A percentile compares a stretch with the other conserved stretches of the same genome.
These are phyloP conservation scores for Rhodofomes roseus DNA, from an alignment of 1,284 basidiomycete genomes.

Conservation along the genomic window DNA sequence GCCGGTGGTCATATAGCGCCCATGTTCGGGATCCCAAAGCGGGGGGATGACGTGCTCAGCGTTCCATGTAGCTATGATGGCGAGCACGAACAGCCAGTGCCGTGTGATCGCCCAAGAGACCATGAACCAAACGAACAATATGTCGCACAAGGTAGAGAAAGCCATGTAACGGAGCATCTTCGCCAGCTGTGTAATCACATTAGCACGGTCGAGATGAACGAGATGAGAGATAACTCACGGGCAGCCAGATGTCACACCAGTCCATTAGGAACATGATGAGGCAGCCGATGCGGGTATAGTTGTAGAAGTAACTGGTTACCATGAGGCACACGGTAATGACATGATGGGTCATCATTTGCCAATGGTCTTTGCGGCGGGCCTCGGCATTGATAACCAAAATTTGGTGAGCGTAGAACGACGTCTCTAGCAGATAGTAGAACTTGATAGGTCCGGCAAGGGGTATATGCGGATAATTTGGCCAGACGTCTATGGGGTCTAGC, in stretches of 20 bases:
- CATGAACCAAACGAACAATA: conserved; percentile 79
- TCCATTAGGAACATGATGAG: conserved; percentile 93
- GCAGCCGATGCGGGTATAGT: conserved; percentile 87
- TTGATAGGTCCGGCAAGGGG: conserved; percentile 80
- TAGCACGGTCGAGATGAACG: too few species aligned
- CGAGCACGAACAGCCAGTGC: conserved; percentile 73
- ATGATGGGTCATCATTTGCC: conserved; percentile 96
- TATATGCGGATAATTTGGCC: conserved; percentile 81
- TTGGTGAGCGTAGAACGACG: conserved; percentile 94
- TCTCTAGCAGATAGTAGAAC: conserved; percentile 88
- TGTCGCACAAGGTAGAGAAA: conserved; percentile 67
- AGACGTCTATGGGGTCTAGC: conserved; percentile 68
- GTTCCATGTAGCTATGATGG: conserved; percentile 64
- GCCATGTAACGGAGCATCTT: conserved; percentile 92
- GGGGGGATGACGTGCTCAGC: conserved; percentile 44
- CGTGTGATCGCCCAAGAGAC: conserved; percentile 88
- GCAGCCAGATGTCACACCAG: conserved; percentile 86
- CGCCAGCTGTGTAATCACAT: conserved; percentile 57
- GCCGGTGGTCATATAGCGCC: conserved; percentile 50
- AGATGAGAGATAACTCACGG: conserved; percentile 51
- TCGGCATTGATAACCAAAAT: conserved; percentile 93
- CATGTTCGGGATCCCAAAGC: conserved; percentile 57
- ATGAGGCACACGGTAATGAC: conserved; percentile 85
- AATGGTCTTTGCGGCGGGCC: conserved; percentile 87
- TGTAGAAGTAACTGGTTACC: conserved; percentile 73